These are phyloP conservation scores for Nakaseomyces kungkrabaensis DNA, from an alignment of 1,139 yeast species.

Conservation along the genomic window DNA sequence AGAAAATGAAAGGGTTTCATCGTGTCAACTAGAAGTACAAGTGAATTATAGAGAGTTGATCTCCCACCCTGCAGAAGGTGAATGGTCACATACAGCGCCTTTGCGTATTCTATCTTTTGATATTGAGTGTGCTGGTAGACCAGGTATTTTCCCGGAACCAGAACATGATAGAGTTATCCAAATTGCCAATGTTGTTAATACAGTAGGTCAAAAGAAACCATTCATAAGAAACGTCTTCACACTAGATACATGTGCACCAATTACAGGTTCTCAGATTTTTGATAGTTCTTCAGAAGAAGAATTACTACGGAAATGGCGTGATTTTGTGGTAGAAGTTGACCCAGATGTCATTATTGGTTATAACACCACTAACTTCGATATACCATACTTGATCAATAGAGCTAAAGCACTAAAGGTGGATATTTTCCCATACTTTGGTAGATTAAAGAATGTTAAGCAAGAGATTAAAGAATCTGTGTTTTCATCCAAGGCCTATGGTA, in stretches of 20 bases:
- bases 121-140: constrained; percentile 97
- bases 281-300: constrained; percentile 68
- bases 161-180: constrained; percentile 91
- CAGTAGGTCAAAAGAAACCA: constrained; percentile 66
- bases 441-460: constrained; percentile 58
- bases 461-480: constrained; percentile 74
- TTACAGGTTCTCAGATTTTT: constrained; percentile 85
- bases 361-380: constrained; percentile 87
- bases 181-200: constrained; percentile 87
- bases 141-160: constrained; percentile 94
- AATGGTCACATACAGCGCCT: constrained; percentile 91
- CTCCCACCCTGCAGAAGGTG: constrained; percentile 84
- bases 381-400: constrained; percentile 85
- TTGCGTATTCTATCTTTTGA: constrained; percentile 88
- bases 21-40: constrained; percentile 76
- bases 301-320: constrained; percentile 78
- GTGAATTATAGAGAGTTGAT: constrained; percentile 60
- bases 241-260: constrained; percentile 81
- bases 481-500: constrained; percentile 93
- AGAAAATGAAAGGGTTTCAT: constrained; percentile 40
- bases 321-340: constrained; percentile 72
- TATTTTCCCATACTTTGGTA: constrained; percentile 79
- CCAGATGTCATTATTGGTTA: constrained; percentile 97
- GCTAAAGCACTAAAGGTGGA: constrained; percentile 62
- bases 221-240: constrained; percentile 93